A percentile compares a stretch with the other conserved stretches of the same genome.
phyloP scores from a whole-genome alignment of 192 early-diverging fungal genomes.

The Coemansia sp. region DNA sequence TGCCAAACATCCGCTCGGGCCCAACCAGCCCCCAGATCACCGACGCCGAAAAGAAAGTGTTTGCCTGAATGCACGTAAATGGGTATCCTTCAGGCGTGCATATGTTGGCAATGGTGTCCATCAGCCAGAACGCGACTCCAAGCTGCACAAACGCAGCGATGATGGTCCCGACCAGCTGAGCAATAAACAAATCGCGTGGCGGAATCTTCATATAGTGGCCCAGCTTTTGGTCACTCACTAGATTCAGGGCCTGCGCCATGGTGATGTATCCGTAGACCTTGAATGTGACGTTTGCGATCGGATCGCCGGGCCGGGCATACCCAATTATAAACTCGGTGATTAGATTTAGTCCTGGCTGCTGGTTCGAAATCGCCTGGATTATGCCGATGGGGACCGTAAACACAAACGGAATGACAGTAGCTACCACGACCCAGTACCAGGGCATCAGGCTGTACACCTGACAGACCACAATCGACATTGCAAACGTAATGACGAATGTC shows the following conservation, averaged over 20 bases:
- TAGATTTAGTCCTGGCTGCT: conserved; percentile 74
- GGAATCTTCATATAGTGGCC: conserved; percentile 84
- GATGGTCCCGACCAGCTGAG: conserved; percentile 75
- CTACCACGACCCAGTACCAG: conserved; percentile 75
- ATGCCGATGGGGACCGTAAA: conserved; percentile 82
- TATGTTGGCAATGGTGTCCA: conserved; percentile 57
- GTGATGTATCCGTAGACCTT: conserved; percentile 82
- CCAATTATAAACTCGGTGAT: conserved; percentile 85
- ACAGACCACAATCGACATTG: conserved; percentile 39
- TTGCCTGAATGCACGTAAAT: conserved; percentile 61
- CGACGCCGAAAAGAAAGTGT: conserved; percentile 68
- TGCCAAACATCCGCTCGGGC: conserved; percentile 65
- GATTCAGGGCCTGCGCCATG: conserved; percentile 68
- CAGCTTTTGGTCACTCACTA: conserved; percentile 68
- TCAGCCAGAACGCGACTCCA: conserved; percentile 65
- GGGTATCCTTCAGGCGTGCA: conserved; percentile 60
- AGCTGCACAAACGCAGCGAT: conserved; percentile 68
- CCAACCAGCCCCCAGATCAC: conserved; percentile 82
- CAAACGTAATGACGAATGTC: conserved; percentile 41
- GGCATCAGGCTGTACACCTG: conserved; percentile 48
- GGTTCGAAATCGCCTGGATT: conserved; percentile 74
- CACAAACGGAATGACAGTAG: conserved; percentile 57
- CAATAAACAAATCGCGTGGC: conserved; percentile 75
- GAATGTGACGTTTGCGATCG: conserved; percentile 81
- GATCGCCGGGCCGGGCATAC: conserved; percentile 69